Percentiles rank a stretch among this genome's conserved stretches.
These are phyloP conservation scores for Camelina hispida DNA, from an alignment of 345 rosid genomes.

Conservation along the genomic window DNA sequence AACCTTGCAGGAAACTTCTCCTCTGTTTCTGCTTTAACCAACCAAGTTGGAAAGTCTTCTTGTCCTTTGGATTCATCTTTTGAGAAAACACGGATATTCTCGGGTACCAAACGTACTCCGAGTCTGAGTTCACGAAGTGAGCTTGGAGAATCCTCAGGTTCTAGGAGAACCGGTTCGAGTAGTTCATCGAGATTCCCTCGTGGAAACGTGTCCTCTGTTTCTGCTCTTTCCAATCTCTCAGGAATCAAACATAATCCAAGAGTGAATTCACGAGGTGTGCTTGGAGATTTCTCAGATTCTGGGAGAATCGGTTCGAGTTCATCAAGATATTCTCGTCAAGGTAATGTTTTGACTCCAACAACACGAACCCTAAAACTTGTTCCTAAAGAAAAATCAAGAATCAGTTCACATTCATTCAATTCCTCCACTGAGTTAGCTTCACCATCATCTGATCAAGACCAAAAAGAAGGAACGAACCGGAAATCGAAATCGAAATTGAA, in stretches of 20 bases:
- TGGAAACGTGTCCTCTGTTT: conserved; percentile 8
- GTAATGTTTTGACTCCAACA: conserved; percentile 2
- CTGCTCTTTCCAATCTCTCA: conserved; percentile 19
- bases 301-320: conserved; percentile 18
- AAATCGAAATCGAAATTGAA: conserved; percentile 24
- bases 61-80: conserved; percentile 17
- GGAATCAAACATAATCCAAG: conserved; percentile 4
- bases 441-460: conserved; percentile 14
- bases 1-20: not conserved
- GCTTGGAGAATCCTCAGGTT: not conserved
- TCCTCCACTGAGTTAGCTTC: conserved; percentile 12
- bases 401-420: conserved; percentile 35
- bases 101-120: too few species aligned
- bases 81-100: not conserved
- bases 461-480: not conserved
- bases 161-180: not conserved
- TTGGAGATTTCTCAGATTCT: not conserved
- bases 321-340: conserved; percentile 5
- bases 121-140: not conserved
- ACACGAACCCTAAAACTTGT: conserved; percentile 27
- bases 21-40: conserved; percentile 8
- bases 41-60: not conserved
- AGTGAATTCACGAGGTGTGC: conserved; percentile 4
- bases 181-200: conserved; percentile 1
- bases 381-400: conserved; percentile 29